Conservation (phyloP, 139 green algal species). For the Ostreobium quekettii region DNA sequence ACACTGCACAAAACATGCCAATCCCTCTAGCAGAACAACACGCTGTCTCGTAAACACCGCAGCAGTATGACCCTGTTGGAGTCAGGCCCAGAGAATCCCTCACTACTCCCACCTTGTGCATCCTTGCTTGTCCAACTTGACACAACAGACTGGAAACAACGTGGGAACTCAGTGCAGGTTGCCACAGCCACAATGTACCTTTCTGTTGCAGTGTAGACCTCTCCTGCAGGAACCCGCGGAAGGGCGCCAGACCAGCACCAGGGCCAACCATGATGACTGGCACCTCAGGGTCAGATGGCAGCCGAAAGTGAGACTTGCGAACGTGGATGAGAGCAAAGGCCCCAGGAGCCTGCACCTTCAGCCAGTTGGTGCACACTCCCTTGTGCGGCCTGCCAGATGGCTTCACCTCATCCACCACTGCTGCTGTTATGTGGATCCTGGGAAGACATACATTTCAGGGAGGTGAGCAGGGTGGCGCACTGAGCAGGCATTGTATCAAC, state of each 20-base stretch:
- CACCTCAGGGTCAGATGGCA: slow-evolving; percentile 50
- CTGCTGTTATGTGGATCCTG: slow-evolving; percentile 20
- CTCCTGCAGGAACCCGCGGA: slow-evolving; percentile 95
- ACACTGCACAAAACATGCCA: too few relatives aligned
- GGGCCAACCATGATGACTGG: slow-evolving; percentile 95
- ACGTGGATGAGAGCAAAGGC: slow-evolving; percentile 30
- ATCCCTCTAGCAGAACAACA: neutral
- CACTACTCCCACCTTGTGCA: neutral
- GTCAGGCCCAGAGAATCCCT: slow-evolving; percentile 1
- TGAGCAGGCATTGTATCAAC: neutral
- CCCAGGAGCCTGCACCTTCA: slow-evolving; percentile 27
- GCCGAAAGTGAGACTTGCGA: slow-evolving; percentile 75
- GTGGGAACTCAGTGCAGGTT: too few relatives aligned
- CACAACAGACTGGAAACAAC: too few relatives aligned
- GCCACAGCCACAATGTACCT: too few relatives aligned
- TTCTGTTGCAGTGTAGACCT: slow-evolving; percentile 30
- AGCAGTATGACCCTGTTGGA: neutral
- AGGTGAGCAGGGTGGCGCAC: neutral
- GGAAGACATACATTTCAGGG: neutral
- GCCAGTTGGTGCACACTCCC: slow-evolving; percentile 58
- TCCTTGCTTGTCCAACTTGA: too few relatives aligned
- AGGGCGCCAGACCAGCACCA: slow-evolving; percentile 92
- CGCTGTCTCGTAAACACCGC: too few relatives aligned
- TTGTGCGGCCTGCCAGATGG: slow-evolving; percentile 65
- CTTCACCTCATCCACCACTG: slow-evolving; percentile 47